Evolutionary conservation across 805 yeast species (phyloP).

Genomic region (Pichia sporocuriosa): DNA sequence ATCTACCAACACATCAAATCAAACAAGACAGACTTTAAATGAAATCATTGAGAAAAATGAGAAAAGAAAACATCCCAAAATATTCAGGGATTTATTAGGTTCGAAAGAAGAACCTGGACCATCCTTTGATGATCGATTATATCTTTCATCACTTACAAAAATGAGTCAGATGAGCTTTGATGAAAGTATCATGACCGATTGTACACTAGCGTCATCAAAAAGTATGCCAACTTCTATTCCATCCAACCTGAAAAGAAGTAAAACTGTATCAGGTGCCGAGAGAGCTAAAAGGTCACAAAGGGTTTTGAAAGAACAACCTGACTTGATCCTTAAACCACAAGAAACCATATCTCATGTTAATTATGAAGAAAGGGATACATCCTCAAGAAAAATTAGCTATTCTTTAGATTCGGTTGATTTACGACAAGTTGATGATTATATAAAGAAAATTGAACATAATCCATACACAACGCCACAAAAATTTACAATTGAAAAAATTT

Average conservation of each 20-base stretch:
- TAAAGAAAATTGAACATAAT: slow-evolving; percentile 32
- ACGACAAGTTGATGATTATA: slow-evolving; percentile 38
- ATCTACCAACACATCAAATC: slow-evolving; percentile 9
- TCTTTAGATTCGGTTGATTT: slow-evolving; percentile 22
- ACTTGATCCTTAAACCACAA: slow-evolving; percentile 58
- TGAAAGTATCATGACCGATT: background rate
- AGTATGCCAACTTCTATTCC: no score
- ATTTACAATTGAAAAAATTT: slow-evolving; percentile 45
- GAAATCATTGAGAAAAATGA: slow-evolving; percentile 39
- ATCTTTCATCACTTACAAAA: slow-evolving; percentile 18
- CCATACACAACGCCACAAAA: slow-evolving; percentile 28
- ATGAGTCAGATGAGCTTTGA: slow-evolving; percentile 3
- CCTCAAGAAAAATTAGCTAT: slow-evolving; percentile 3
- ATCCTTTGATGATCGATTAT: slow-evolving; percentile 29
- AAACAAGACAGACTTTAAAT: slow-evolving; percentile 30
- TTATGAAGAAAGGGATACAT: slow-evolving; percentile 36
- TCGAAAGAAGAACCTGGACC: slow-evolving; percentile 26
- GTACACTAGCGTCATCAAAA: background rate
- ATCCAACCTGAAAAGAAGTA: slow-evolving; percentile 64
- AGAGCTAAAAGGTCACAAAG: slow-evolving; percentile 63
- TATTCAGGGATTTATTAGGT: slow-evolving; percentile 38
- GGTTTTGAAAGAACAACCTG: slow-evolving; percentile 52
- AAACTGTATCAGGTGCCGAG: slow-evolving; percentile 61
- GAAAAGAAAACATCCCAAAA: slow-evolving; percentile 35
- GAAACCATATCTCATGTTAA: slow-evolving; percentile 38